phyloP scores from a whole-genome alignment of 176 grass and related monocot species.

The Oryza officinalis region DNA sequence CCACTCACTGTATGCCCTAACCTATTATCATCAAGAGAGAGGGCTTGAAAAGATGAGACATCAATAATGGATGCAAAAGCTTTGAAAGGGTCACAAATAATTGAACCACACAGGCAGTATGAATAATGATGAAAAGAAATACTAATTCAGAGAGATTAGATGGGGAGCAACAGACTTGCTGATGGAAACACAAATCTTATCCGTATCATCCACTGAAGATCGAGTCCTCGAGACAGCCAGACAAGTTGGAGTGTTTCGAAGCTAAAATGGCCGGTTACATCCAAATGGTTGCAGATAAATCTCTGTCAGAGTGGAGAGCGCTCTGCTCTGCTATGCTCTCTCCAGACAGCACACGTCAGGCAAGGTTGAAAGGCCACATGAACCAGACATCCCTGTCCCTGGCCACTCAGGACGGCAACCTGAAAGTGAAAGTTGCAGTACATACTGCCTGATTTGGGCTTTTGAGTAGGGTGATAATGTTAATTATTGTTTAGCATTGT shows the following conservation, averaged over 20 bases:
- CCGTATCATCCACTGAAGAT: background rate
- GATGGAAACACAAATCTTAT: constrained; percentile 27
- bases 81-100: background rate
- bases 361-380: constrained; percentile 21
- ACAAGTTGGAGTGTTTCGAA: background rate
- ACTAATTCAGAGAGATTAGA: background rate
- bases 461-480: background rate
- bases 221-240: background rate
- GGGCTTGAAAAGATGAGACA: background rate
- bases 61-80: background rate
- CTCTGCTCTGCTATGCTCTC: background rate
- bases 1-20: background rate
- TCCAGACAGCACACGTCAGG: constrained; percentile 8
- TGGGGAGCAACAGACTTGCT: background rate
- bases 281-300: constrained; percentile 1
- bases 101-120: background rate
- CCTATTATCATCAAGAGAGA: background rate
- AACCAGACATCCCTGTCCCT: constrained; percentile 12
- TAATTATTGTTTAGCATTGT: background rate
- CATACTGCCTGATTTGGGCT: background rate
- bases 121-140: background rate
- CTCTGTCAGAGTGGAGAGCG: background rate
- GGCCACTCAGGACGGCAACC: background rate
- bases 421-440: background rate
- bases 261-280: constrained; percentile 6